A percentile compares a stretch with the other conserved stretches of the same genome.
phyloP scores from a whole-genome alignment of 805 yeast genomes.

The Komagataella mondaviorum region DNA sequence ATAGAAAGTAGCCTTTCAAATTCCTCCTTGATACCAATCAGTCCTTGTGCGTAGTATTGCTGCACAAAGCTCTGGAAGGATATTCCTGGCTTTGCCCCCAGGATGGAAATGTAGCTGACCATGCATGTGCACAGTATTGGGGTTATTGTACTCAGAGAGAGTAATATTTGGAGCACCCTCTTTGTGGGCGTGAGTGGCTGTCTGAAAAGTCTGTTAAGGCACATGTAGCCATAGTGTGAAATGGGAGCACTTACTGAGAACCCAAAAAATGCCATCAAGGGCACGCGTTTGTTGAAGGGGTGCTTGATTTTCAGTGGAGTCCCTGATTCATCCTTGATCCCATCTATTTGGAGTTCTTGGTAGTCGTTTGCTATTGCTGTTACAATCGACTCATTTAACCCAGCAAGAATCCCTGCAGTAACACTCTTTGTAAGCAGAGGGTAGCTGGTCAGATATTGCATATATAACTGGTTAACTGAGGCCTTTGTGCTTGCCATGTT shows the following conservation, averaged over 20 bases:
- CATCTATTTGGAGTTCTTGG: conserved; percentile 7
- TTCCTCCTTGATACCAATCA: conserved; percentile 6
- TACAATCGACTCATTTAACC: conserved; percentile 46
- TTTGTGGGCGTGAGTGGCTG: conserved; percentile 24
- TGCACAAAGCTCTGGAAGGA: conserved; percentile 3
- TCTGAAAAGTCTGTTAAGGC: conserved; percentile 29
- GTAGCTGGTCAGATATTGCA: conserved; percentile 24
- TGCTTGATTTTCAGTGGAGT: conserved; percentile 18
- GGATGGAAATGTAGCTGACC: conserved; percentile 37
- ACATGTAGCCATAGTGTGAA: conserved; percentile 36
- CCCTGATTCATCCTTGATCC: not conserved
- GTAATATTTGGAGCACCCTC: conserved; percentile 34
- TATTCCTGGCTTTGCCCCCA: conserved; percentile 18
- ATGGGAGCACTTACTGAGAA: conserved; percentile 41
- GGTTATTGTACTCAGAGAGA: conserved; percentile 39
- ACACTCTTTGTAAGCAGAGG: conserved; percentile 48
- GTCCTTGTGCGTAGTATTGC: conserved; percentile 3
- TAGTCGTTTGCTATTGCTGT: conserved; percentile 33
- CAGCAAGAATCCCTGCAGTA: conserved; percentile 41
- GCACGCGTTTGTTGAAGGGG: conserved; percentile 28
- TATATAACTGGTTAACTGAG: conserved; percentile 9
- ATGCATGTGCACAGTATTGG: conserved; percentile 36
- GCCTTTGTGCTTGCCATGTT: not conserved
- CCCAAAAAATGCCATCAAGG: conserved; percentile 45
- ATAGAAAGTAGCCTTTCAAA: conserved; percentile 3